Evolutionary conservation across 768 basidiomycete genomes (phyloP), one percentile per base, ranked within the genome.

Genomic region (Dentipellis sp.): DNA sequence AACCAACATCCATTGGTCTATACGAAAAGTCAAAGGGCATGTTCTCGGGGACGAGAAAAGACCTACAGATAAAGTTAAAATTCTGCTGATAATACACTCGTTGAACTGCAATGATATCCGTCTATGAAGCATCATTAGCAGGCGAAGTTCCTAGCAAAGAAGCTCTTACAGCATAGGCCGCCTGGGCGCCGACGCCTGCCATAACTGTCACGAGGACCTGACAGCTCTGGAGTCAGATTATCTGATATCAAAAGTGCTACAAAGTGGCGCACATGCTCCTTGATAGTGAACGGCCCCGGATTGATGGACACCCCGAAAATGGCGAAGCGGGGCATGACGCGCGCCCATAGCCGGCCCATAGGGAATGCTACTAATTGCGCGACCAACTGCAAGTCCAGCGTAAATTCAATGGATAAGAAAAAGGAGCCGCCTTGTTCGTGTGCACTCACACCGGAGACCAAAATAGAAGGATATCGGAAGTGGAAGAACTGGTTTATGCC

Each of bases 1-100:
- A 34, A 90, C 83, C n/a, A 89, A 69, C 68, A 89, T 79, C 82
- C 87, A 85, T 72, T 87, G 83, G 68, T 90, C 86, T 80, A 60
- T 65, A 54, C 77, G 29, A 47, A 58, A 52, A 58, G 16, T 37
- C 42, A 9, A 35, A 3, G 29, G 47, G 17, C 64, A 58, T 63
- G 60, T 14, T 63, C 59, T n/a, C 63, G n/a, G 63, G 55, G 37
- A 60, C 34, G n/a, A 46, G 29, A 10, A 34, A 29, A 46, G 10
- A 68, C 74, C 62, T 39, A 76, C 74, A 77, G 42, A 64, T 59
- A 56, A 86, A 87, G 61, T 70, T 77, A 59, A 76, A 81, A 0
- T 52, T 68, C 62, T 86, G 80, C 38, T 78, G 65, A 66, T 89
- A 90, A 62, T 76, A 86, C 0, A 85, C 80, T 35, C 79, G 72